These are phyloP conservation scores for Sporothrix protearum DNA, from an alignment of 2,329 filamentous ascomycete genomes.

Conservation along the genomic window DNA sequence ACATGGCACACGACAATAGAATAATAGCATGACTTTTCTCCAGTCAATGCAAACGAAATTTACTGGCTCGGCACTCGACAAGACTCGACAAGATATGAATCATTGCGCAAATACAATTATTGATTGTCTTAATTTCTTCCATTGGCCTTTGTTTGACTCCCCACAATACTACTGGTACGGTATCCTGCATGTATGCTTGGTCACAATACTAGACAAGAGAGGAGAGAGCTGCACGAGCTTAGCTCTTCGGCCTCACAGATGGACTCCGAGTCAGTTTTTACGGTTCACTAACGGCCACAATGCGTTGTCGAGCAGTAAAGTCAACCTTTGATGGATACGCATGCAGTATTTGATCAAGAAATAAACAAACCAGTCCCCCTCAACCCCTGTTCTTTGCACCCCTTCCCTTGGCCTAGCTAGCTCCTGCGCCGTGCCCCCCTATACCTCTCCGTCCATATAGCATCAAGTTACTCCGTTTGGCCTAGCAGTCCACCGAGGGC, in stretches of 20 bases:
- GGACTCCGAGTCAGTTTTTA: neutral
- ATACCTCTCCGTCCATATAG: neutral
- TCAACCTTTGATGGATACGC: neutral
- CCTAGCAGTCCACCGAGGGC: neutral
- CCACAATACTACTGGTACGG: neutral
- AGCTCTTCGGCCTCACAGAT: neutral
- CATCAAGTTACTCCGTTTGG: neutral
- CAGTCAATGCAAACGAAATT: neutral
- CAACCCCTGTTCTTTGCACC: neutral
- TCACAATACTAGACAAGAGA: neutral
- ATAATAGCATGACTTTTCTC: too few relatives aligned
- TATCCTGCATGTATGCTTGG: neutral
- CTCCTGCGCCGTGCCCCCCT: neutral
- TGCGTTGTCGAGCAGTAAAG: neutral
- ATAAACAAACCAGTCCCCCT: neutral
- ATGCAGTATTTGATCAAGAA: neutral
- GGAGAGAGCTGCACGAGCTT: neutral
- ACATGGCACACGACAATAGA: too few relatives aligned
- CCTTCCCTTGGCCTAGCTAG: neutral
- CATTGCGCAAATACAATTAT: neutral
- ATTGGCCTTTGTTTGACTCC: neutral
- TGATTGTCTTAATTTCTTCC: neutral
- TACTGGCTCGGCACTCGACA: neutral
- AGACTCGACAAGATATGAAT: neutral
- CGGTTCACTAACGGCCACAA: neutral